Evolutionary conservation across 306 rosid species (phyloP).

Genomic region (Leucaena leucocephala): DNA sequence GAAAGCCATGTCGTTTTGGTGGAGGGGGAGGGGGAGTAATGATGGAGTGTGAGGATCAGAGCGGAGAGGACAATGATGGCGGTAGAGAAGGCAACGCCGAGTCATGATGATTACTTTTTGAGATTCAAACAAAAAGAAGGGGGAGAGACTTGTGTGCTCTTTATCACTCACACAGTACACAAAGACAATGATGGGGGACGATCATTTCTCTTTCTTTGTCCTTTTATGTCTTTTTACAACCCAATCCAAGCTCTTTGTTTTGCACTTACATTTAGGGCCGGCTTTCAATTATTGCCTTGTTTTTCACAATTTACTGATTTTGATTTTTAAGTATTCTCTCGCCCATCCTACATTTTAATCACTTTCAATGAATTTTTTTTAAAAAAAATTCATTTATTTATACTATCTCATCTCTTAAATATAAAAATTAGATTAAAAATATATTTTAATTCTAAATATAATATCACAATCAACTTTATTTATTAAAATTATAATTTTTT

Average conservation of each 20-base stretch:
- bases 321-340: no score
- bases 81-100: slow-evolving; percentile 49
- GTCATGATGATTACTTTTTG: slow-evolving; percentile 62
- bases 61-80: slow-evolving; percentile 63
- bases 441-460: no score
- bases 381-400: no score
- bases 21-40: slow-evolving; percentile 38
- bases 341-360: no score
- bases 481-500: no score
- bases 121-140: slow-evolving; percentile 49
- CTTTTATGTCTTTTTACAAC: background rate
- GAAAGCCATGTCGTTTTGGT: background rate
- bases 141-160: background rate
- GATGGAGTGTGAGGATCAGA: slow-evolving; percentile 57
- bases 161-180: background rate
- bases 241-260: background rate
- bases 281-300: background rate
- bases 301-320: background rate
- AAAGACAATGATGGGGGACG: no score
- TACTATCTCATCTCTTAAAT: no score
- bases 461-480: no score
- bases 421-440: no score
- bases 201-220: background rate
- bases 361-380: no score
- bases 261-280: background rate